phyloP scores from a whole-genome alignment of 108 stramenopile genomes.

The Skeletonema tropicum region DNA sequence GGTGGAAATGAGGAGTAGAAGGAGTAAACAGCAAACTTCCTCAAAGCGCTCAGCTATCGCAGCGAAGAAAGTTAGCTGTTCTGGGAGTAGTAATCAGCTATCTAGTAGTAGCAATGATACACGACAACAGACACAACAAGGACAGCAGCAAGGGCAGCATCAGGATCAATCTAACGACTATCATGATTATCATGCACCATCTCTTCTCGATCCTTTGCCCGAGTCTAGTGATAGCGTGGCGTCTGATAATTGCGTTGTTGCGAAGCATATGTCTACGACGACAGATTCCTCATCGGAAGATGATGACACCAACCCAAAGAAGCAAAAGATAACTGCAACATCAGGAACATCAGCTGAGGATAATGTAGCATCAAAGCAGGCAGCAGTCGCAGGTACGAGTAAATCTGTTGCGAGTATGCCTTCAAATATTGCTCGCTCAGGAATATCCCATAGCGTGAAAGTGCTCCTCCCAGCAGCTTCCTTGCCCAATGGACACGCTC shows the following conservation, averaged over 20 bases:
- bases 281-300: slow-evolving; percentile 65
- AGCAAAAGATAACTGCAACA: slow-evolving; percentile 8
- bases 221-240: slow-evolving; percentile 58
- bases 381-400: slow-evolving; percentile 9
- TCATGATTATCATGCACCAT: slow-evolving; percentile 83
- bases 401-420: slow-evolving; percentile 40
- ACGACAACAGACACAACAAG: neutral
- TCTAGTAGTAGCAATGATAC: slow-evolving; percentile 59
- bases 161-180: slow-evolving; percentile 55
- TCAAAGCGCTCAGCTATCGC: slow-evolving; percentile 19
- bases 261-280: slow-evolving; percentile 65
- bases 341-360: neutral
- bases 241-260: slow-evolving; percentile 54
- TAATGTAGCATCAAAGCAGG: neutral
- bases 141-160: slow-evolving; percentile 10
- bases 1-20: slow-evolving; percentile 10
- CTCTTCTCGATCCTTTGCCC: slow-evolving; percentile 72
- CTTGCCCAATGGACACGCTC: slow-evolving; percentile 42
- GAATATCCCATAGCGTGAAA: slow-evolving; percentile 72
- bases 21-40: slow-evolving; percentile 20
- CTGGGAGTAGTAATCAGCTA: slow-evolving; percentile 16
- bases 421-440: slow-evolving; percentile 73
- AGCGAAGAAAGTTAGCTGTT: slow-evolving; percentile 63
- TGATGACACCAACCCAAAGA: slow-evolving; percentile 38
- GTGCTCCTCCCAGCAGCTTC: slow-evolving; percentile 22